A percentile compares a stretch with the other conserved stretches of the same genome.
phyloP scores from a whole-genome alignment of 306 rosid genomes.

The Hippophae rhamnoides region DNA sequence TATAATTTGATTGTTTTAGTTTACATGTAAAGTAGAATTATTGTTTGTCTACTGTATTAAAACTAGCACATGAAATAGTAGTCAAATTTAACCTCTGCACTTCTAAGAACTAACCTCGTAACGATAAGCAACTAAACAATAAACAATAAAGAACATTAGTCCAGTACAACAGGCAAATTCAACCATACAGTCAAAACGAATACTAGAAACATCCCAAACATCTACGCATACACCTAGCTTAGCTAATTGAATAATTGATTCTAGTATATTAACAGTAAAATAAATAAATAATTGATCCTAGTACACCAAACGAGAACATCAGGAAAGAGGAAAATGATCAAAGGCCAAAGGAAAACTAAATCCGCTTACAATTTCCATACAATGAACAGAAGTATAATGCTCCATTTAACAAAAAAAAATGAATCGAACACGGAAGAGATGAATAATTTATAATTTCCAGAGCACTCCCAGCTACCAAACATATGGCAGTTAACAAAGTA shows the following conservation, averaged over 20 bases:
- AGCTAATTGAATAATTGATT: background rate
- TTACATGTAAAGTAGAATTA: too few relatives aligned
- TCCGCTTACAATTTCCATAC: background rate
- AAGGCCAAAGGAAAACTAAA: conserved; percentile 12
- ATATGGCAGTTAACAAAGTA: conserved; percentile 3
- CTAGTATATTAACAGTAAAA: too few relatives aligned
- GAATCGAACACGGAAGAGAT: background rate
- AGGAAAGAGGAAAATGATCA: background rate
- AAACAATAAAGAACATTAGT: background rate
- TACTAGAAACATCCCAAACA: background rate
- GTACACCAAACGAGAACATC: conserved; percentile 3
- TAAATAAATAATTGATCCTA: background rate
- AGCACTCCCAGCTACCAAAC: conserved; percentile 8
- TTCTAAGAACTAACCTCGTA: background rate
- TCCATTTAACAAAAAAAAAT: background rate
- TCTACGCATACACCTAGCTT: background rate
- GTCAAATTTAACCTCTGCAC: background rate
- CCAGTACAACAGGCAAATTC: background rate
- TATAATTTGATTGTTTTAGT: too few relatives aligned
- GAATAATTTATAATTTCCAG: conserved; percentile 6
- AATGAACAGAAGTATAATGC: background rate
- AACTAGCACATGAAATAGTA: background rate
- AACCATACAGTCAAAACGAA: background rate
- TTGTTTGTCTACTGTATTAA: too few relatives aligned
- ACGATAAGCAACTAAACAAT: background rate